Base-by-base conservation (phyloP, 2,329 filamentous ascomycete genomes). In the Trichoderma sp. region DNA sequence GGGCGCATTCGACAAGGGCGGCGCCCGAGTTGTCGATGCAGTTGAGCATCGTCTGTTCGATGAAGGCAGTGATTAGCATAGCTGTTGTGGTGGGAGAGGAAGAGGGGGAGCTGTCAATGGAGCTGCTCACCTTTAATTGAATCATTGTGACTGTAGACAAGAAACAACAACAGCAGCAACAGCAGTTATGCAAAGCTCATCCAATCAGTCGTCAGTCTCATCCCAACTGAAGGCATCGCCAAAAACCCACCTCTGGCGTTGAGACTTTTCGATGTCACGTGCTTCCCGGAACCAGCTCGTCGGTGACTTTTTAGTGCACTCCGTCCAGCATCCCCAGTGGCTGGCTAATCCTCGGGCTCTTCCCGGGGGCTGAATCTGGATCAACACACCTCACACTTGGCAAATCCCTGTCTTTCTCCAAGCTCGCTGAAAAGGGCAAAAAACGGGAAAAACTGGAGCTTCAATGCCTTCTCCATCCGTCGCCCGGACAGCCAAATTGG, bases 11-110 rank as follows among this genome's bases (percentile, higher is more conserved):
- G 86, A 98, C 97, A 79, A 99, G 89, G 81, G 97, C 95, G 80
- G 97, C 97, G 84, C 97, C 97, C 79, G 97, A 98, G 89, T 98
- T 99, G 93, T 99, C 97, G 91, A 99, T 98, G 92, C 97, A 98
- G 87, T 97, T 98, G 81, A 99, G 91, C 91, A 99, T 95, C 84
- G 95, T 94, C 97, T 98, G 21, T 41, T 18, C 0, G 16, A 14
- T 0, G 8, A 18, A 12, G 27, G n/a, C n/a, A 5, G 41, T n/a
- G 29, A 29, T 27, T 35, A 63, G 60, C 41, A 53, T 11, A 18
- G 31, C 11, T 24, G 38, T n/a, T 50, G 41, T 21, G 11, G n/a
- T n/a, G 11, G 31, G 9, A 16, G 24, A 4, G 4, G 35, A 33
- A 4, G 18, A 6, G 1, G 9, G 8, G 38, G 3, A 41, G 38